Conservation (phyloP, 2,329 filamentous ascomycete species). For the Xylaria hypoxylon region DNA sequence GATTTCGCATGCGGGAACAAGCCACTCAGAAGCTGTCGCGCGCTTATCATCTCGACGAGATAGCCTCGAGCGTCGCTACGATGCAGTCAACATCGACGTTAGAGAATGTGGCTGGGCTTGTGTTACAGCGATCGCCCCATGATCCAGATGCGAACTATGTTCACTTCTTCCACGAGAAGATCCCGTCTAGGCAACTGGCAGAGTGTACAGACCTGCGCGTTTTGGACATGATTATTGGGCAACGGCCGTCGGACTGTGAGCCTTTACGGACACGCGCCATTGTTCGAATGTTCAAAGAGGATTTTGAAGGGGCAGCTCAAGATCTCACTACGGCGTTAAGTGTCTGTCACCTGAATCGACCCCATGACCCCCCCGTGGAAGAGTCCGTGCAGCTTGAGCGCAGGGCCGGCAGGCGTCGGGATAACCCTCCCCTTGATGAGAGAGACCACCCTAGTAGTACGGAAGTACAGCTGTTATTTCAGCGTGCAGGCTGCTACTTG, state of each 20-base stretch:
- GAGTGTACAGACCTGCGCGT: slow-evolving; percentile 76
- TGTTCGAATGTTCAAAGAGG: slow-evolving; percentile 79
- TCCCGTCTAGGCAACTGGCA: slow-evolving; percentile 78
- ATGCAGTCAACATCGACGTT: slow-evolving; percentile 85
- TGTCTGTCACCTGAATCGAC: slow-evolving; percentile 63
- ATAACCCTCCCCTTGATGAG: slow-evolving; percentile 49
- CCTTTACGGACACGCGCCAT: slow-evolving; percentile 79
- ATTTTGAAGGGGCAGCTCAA: slow-evolving; percentile 74
- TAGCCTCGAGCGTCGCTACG: slow-evolving; percentile 82
- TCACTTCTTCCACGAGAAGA: slow-evolving; percentile 94
- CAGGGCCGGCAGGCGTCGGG: slow-evolving; percentile 51
- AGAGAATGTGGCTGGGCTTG: slow-evolving; percentile 79
- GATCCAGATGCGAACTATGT: slow-evolving; percentile 85
- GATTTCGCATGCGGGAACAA: slow-evolving; percentile 82
- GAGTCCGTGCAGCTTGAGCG: slow-evolving; percentile 63
- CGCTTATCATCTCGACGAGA: slow-evolving; percentile 85
- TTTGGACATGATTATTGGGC: slow-evolving; percentile 74
- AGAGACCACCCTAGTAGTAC: slow-evolving; percentile 77
- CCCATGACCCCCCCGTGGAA: slow-evolving; percentile 58
- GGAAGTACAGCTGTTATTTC: slow-evolving; percentile 80
- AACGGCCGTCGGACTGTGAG: slow-evolving; percentile 72
- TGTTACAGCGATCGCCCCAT: slow-evolving; percentile 75
- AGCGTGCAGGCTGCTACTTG: slow-evolving; percentile 78
- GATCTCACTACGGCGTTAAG: slow-evolving; percentile 77
- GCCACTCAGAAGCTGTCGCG: slow-evolving; percentile 81